phyloP scores from a whole-genome alignment of 192 early-diverging fungal genomes.

The Coemansia sp. region DNA sequence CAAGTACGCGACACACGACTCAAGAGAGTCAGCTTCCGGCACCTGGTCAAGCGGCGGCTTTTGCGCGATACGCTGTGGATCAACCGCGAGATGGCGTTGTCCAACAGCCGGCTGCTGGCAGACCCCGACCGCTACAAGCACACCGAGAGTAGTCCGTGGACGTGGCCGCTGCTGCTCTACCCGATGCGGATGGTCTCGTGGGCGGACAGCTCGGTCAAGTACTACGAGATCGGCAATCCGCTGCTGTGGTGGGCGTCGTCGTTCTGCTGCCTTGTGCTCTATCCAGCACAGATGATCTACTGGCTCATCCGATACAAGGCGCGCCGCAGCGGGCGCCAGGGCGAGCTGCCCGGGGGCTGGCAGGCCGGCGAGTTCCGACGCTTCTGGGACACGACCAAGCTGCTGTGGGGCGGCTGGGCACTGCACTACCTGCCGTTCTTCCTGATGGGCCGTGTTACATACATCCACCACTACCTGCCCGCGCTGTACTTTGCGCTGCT shows the following conservation, averaged over 20 bases:
- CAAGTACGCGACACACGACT: constrained; percentile 92
- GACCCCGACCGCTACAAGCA: constrained; percentile 86
- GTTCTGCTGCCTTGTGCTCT: constrained; percentile 33
- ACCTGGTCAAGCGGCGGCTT: constrained; percentile 71
- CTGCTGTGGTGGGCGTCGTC: constrained; percentile 83
- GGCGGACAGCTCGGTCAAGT: constrained; percentile 82
- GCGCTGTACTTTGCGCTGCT: constrained; percentile 86
- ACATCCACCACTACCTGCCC: constrained; percentile 97
- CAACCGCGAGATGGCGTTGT: too few species aligned
- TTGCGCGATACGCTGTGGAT: too few species aligned
- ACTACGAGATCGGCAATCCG: constrained; percentile 90
- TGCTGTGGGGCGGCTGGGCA: constrained; percentile 83
- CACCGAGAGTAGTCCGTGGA: constrained; percentile 70
- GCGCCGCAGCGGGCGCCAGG: constrained; percentile 59
- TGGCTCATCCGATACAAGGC: too few species aligned
- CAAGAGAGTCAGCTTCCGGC: constrained; percentile 81
- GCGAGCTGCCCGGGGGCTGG: constrained; percentile 36
- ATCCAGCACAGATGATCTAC: constrained; percentile 26
- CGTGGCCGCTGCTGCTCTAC: constrained; percentile 92
- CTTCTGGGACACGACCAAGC: constrained; percentile 60
- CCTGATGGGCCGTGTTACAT: constrained; percentile 95
- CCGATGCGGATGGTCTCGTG: constrained; percentile 89
- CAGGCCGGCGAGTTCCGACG: constrained; percentile 58
- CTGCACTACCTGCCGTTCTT: constrained; percentile 93
- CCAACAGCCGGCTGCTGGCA: constrained; percentile 90